Base-by-base conservation (phyloP, 139 green algal genomes). In the Tetratostichococcus sp. region DNA sequence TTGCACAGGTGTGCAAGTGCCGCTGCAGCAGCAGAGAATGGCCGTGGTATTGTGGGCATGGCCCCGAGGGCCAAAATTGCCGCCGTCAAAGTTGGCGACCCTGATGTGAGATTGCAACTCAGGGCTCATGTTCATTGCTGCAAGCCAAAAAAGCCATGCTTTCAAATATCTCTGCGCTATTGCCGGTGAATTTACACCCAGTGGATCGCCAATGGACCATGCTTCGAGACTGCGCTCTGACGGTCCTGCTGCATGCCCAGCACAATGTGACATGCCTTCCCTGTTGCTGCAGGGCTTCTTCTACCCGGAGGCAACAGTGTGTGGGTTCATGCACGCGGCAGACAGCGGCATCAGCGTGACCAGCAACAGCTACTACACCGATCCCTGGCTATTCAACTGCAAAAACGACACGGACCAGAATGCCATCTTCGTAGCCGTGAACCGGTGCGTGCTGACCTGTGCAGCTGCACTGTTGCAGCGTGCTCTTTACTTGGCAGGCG, bases 331-430 rank as follows among this genome's bases (percentile, higher is more conserved):
- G 50, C 19, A 62, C 19, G 50, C 50, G 50, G 50, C 50, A 17
- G 50, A 62, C 50, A 62, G 50, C 50, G 50, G 50, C 50, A 26
- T 62, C 50, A 2, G 2, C 50, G 50, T 62, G 11, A 62, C 50
- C 50, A 62, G 50, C 50, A 62, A 62, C 19, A 62, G 50, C 50
- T 62, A 62, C 50, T 62, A 62, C 50, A 62, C 50, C 50, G 50
- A 62, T 17, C 50, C 50, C 50, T 62, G 50, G 50, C 50, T 62
- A 17, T 62, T 62, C 50, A 26, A 23, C 19, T 62, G 50, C 50
- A 62, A 62, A 17, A 62, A 62, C 19, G 50, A 62, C 50, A 2
- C 50, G 17, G 14, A 25, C 14, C 50, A 62, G 50, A 62, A 62
- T 17, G 50, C 50, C 50, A 62, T 62, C 19, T 23, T 62, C 50